These are phyloP conservation scores for Triangularia verruculosa DNA, from an alignment of 2,329 filamentous ascomycete species.

Conservation along the genomic window DNA sequence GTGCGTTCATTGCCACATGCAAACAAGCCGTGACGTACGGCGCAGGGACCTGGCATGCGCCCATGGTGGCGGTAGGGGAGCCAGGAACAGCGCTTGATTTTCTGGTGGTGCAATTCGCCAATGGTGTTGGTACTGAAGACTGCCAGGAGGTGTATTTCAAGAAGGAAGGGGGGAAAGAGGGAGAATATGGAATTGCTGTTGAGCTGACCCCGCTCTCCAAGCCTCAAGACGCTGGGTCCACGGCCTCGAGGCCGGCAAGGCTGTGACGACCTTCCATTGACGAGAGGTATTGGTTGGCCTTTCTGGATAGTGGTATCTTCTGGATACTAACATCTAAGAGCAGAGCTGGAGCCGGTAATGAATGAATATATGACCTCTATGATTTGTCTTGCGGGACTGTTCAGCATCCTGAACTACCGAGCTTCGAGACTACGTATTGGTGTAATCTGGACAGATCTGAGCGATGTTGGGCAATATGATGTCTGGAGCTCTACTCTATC, in stretches of 20 bases:
- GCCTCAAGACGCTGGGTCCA: not conserved
- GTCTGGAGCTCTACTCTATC: too few species aligned
- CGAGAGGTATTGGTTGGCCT: not conserved
- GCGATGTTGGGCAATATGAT: too few species aligned
- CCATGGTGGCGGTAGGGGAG: slow-evolving; percentile 81
- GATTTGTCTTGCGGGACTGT: too few species aligned
- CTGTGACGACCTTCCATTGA: not conserved
- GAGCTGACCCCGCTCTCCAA: not conserved
- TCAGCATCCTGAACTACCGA: too few species aligned
- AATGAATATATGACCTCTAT: too few species aligned
- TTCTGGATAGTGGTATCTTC: not conserved
- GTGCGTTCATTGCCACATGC: slow-evolving; percentile 74
- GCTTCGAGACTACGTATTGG: too few species aligned
- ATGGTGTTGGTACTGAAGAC: slow-evolving; percentile 78
- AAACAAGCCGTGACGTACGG: slow-evolving; percentile 88
- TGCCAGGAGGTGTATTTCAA: slow-evolving; percentile 68
- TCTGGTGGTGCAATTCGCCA: slow-evolving; percentile 84
- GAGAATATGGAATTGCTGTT: not conserved
- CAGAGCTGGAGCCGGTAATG: too few species aligned
- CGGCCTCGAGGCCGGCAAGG: not conserved
- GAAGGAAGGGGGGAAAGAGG: not conserved
- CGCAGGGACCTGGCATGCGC: slow-evolving; percentile 91
- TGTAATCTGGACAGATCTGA: too few species aligned
- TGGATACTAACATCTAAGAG: not conserved
- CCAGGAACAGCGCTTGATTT: slow-evolving; percentile 67